Base-by-base conservation (phyloP, 768 basidiomycete species). In the Mycena floridula region DNA sequence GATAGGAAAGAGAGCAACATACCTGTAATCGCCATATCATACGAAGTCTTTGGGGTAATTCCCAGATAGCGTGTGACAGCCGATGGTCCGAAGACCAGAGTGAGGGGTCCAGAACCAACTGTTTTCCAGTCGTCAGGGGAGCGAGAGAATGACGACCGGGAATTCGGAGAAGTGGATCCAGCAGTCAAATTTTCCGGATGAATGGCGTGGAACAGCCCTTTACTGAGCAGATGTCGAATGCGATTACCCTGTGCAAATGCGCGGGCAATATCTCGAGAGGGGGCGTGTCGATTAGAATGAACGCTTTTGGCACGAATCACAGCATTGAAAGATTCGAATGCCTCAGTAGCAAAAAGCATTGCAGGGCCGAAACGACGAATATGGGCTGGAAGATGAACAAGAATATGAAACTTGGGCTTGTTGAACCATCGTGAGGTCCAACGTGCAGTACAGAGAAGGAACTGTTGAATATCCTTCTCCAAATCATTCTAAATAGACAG, bases 281-380 rank as follows among this genome's bases (percentile, higher is more conserved):
- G 48, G 9, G 50, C 50, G 13, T 45, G 22, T 13, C 41, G 51
- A 25, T 57, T 55, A 7, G 45, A 50, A 24, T 51, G 50, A 1
- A 57, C 45, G 20, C 50, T 54, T 8, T 48, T 38, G 0, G 21
- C 51, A 21, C 45, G 35, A 25, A 57, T 53, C 9, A 57, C 47
- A 1, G 48, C 49, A 38, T 54, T 54, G 40, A 57, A 62, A 0
- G 60, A 57, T 24, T 66, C 57, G 25, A 50, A 66, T 0, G 39
- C 37, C 28, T 66, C 56, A 2, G 61, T 64, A 0, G 56, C 55
- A 40, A 58, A 64, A 0, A 60, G 40, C 2, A 64, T 50, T 0
- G 61, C 49, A 0, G 63, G 62, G 0, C 58, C 62, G 47, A 64
- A 65, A 0, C 40, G 44, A 2, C 43, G 20, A 25, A 65, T 61